These are phyloP conservation scores for Trichoderma parareesei DNA, from an alignment of 495 filamentous ascomycete genomes.

Conservation along the genomic window DNA sequence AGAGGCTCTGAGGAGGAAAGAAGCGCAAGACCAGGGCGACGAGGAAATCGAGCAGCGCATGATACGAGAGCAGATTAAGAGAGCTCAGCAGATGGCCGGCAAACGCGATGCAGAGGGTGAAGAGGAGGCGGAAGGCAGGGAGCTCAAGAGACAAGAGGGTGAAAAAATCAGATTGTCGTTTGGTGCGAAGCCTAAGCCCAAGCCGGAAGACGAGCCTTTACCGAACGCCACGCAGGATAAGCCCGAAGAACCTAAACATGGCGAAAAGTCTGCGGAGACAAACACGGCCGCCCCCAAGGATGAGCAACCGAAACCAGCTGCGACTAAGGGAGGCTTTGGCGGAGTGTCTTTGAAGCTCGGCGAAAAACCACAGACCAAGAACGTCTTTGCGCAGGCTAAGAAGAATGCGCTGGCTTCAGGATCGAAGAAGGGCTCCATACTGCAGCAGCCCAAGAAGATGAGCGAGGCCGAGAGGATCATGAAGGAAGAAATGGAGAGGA, in stretches of 20 bases:
- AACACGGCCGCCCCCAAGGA: constrained; percentile 15
- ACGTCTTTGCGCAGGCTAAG: constrained; percentile 65
- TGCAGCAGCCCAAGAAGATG: constrained; percentile 65
- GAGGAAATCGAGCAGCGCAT: constrained; percentile 77
- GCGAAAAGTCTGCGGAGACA: background rate
- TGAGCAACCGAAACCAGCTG: constrained; percentile 13
- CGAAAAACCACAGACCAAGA: constrained; percentile 57
- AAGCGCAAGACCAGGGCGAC: constrained; percentile 78
- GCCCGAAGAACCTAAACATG: constrained; percentile 10
- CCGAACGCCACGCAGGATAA: constrained; percentile 22
- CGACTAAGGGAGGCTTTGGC: constrained; percentile 5
- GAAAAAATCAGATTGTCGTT: constrained; percentile 79
- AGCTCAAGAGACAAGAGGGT: constrained; percentile 61
- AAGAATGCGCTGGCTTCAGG: constrained; percentile 54
- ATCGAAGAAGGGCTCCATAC: constrained; percentile 48
- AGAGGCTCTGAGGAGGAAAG: constrained; percentile 74
- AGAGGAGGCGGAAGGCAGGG: constrained; percentile 39
- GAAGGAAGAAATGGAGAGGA: constrained; percentile 74
- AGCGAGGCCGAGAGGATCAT: constrained; percentile 87
- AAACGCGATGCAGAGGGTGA: constrained; percentile 28
- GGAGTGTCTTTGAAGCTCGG: constrained; percentile 49
- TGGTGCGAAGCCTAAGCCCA: constrained; percentile 37
- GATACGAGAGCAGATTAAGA: constrained; percentile 70
- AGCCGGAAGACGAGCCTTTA: constrained; percentile 5
- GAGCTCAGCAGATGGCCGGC: constrained; percentile 54